phyloP scores from a whole-genome alignment of 2,329 filamentous ascomycete species.

The Penicillium sp. region DNA sequence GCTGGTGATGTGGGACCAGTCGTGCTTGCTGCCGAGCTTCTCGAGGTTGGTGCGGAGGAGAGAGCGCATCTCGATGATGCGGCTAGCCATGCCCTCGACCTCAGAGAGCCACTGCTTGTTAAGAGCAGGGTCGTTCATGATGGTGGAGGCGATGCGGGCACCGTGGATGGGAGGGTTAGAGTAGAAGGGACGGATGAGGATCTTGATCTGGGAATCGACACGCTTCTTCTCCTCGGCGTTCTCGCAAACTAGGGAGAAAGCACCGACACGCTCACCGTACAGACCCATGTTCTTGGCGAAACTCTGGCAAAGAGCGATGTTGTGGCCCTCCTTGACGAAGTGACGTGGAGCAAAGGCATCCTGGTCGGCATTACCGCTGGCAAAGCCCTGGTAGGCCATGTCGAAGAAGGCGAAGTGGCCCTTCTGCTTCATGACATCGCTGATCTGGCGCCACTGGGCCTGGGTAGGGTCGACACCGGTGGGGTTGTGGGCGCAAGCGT shows the following conservation, averaged over 20 bases:
- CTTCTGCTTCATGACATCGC: constrained; percentile 72
- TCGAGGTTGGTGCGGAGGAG: constrained; percentile 91
- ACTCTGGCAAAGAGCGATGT: constrained; percentile 78
- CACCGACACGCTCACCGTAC: constrained; percentile 94
- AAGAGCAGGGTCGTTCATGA: constrained; percentile 74
- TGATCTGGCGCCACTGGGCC: constrained; percentile 89
- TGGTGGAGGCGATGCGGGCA: constrained; percentile 83
- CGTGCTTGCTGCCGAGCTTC: constrained; percentile 86
- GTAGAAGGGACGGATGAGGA: constrained; percentile 91
- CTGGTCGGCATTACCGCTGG: constrained; percentile 79
- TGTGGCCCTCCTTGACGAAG: constrained; percentile 87
- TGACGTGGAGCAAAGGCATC: constrained; percentile 89
- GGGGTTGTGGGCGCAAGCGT: constrained; percentile 96
- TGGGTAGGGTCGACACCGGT: constrained; percentile 88
- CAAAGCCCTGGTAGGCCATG: constrained; percentile 99
- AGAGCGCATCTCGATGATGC: constrained; percentile 96
- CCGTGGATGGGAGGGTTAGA: constrained; percentile 97
- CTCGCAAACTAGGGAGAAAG: constrained; percentile 83
- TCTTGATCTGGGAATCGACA: constrained; percentile 96
- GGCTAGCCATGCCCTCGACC: constrained; percentile 97
- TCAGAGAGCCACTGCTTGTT: constrained; percentile 92
- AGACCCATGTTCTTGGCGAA: constrained; percentile 99
- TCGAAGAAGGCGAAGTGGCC: constrained; percentile 95
- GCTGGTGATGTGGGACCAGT: constrained; percentile 97
- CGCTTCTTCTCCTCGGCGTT: constrained; percentile 86